Evolutionary conservation across 2,329 filamentous ascomycete genomes (phyloP).

Genomic region (Aspergillus sp.): DNA sequence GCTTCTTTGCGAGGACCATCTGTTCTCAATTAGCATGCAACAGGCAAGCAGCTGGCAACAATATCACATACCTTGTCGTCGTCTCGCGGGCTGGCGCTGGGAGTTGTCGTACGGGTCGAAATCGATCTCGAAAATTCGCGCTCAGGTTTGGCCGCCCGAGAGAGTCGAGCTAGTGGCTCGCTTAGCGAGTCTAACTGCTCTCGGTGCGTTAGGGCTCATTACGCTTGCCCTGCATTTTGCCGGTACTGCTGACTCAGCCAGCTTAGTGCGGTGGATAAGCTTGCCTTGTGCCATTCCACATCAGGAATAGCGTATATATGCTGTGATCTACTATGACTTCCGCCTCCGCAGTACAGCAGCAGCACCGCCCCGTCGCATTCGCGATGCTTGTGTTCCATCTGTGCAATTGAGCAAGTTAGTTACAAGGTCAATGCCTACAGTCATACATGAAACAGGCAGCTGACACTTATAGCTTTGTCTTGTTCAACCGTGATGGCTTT

Average conservation of each 20-base stretch:
- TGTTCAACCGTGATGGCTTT: no score
- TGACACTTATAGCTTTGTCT: no score
- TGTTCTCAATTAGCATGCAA: conserved; percentile 22
- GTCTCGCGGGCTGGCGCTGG: conserved; percentile 45
- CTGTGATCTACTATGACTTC: no score
- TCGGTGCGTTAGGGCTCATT: conserved; percentile 27
- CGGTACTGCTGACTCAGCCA: background rate
- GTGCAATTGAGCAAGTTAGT: background rate
- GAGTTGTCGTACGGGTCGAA: conserved; percentile 45
- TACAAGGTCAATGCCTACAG: no score
- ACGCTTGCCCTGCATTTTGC: conserved; percentile 1
- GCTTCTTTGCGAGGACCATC: conserved; percentile 99
- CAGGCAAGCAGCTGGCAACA: conserved; percentile 1
- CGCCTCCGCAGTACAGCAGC: background rate
- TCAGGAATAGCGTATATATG: background rate
- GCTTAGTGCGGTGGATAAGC: background rate
- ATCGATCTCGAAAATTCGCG: conserved; percentile 44
- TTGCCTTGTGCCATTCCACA: background rate
- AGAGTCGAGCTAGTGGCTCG: conserved; percentile 35
- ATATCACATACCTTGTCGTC: conserved; percentile 47
- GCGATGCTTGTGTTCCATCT: no score
- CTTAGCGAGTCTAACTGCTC: conserved; percentile 32
- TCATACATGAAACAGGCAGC: no score
- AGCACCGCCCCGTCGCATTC: background rate
- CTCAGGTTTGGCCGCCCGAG: conserved; percentile 36